Evolutionary conservation across 1,284 basidiomycete genomes (phyloP).

Genomic region (Ceratorhiza oryzae-sativae): DNA sequence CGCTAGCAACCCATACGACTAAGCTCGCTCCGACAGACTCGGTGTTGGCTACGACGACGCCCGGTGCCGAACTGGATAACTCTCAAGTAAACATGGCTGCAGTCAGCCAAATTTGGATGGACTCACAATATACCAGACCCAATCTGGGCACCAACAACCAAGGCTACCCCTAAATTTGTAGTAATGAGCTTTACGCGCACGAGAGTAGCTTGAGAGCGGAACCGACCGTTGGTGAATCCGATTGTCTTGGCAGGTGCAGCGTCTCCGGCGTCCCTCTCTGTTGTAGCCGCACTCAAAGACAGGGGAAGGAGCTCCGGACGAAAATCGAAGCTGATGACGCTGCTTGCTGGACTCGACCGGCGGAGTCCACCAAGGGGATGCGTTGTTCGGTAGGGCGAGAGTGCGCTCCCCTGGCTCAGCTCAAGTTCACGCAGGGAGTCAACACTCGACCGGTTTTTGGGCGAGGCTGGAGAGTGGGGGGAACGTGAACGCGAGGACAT

Average conservation of each 20-base stretch:
- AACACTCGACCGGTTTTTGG: constrained; percentile 58
- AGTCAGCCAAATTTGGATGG: constrained; percentile 1
- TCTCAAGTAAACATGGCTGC: not conserved
- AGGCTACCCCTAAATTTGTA: constrained; percentile 70
- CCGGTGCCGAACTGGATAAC: constrained; percentile 78
- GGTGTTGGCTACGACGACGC: constrained; percentile 87
- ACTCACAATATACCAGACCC: constrained; percentile 91
- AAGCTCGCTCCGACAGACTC: constrained; percentile 86
- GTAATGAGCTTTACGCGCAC: constrained; percentile 1
- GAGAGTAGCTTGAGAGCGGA: constrained; percentile 23
- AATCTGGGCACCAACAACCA: constrained; percentile 86
- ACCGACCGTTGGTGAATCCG: constrained; percentile 75
- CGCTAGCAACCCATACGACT: constrained; percentile 78
- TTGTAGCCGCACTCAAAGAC: constrained; percentile 73
- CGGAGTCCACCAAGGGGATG: constrained; percentile 45
- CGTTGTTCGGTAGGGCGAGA: constrained; percentile 32
- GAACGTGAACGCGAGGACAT: constrained; percentile 39
- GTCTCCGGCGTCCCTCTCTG: constrained; percentile 57
- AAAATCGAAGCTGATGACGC: constrained; percentile 72
- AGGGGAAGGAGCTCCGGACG: constrained; percentile 78
- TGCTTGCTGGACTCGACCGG: constrained; percentile 50
- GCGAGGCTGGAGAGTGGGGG: constrained; percentile 52
- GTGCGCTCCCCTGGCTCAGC: constrained; percentile 63
- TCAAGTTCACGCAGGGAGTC: constrained; percentile 81
- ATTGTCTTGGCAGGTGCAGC: constrained; percentile 72